Base-by-base conservation (phyloP, 257 asterid species). In the Nicotiana undulata region DNA sequence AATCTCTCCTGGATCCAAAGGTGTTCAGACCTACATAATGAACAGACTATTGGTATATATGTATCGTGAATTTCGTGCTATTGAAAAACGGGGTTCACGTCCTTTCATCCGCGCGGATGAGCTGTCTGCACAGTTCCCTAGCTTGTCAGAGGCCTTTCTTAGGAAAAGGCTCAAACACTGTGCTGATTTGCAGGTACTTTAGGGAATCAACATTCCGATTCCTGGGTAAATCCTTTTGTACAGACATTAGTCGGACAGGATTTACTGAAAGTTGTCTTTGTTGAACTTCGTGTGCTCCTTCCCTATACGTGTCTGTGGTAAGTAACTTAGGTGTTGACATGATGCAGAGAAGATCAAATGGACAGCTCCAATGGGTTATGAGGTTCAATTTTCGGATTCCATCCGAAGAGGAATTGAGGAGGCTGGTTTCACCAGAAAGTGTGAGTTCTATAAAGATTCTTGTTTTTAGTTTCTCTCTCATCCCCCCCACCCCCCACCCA, bases 361-460 rank as follows among this genome's bases (percentile, higher is more conserved):
- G 99, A 81, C 93, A 90, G 81, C 81, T 81, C 77, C 82, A 85
- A 75, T 95, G 98, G 98, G 94, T 87, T 79, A 93, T 93, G 99
- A 92, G 89, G 88, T 92, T 88, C 83, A 88, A 86, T 86, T 95
- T 93, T 81, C 97, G 95, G 77, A 91, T 96, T 82, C 99, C 99
- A 59, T 94, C 92, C 5, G 98, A 96, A 85, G 98, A 96, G 89
- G 98, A 92, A 87, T 82, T 96, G 82, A 90, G 99, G 88, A 93
- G 98, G 97, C 88, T 94, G 97, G 98, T 96, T 86, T 89, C 97
- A 17, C 98, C 99, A 77, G 98, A 94, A 87, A 91, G 86, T 84
- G 99, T 96, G 87, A 91, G 98, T 87, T 81, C 60, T 24, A 46
- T 46, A 46, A 72, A 74, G 79, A 49, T 74, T 13, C 9, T n/a